Evolutionary conservation across 305 asterid species (phyloP).

Genomic region (Fraxinus xanthoxyloides): DNA sequence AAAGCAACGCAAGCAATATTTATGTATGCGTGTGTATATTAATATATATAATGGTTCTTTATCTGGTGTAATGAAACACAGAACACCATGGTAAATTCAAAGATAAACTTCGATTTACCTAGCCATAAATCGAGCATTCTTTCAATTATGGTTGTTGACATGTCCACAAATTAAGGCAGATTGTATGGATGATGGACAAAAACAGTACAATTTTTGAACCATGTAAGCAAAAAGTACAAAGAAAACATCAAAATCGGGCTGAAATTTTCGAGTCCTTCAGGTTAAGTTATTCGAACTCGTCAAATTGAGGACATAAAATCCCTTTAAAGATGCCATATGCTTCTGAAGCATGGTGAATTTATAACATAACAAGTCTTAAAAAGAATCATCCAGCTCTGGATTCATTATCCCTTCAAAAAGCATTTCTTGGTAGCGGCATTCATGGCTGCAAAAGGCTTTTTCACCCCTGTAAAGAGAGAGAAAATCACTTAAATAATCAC

Average conservation of each 20-base stretch:
- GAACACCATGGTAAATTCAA: no score
- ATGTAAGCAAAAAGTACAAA: neutral
- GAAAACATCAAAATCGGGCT: slow-evolving; percentile 13
- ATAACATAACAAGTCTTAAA: neutral
- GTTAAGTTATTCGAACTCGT: slow-evolving; percentile 18
- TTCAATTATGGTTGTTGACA: neutral
- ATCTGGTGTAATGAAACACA: neutral
- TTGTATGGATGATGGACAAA: neutral
- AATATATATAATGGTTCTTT: neutral
- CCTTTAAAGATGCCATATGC: slow-evolving; percentile 30
- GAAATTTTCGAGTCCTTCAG: neutral
- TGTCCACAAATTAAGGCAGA: neutral
- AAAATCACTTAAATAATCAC: neutral
- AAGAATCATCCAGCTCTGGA: slow-evolving; percentile 24
- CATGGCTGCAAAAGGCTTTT: slow-evolving; percentile 66
- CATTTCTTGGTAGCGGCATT: slow-evolving; percentile 68
- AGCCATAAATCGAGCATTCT: neutral
- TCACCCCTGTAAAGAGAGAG: slow-evolving; percentile 50
- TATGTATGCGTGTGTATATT: no score
- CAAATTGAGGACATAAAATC: slow-evolving; percentile 22
- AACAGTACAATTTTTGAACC: neutral
- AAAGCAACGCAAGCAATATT: neutral
- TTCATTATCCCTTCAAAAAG: slow-evolving; percentile 37
- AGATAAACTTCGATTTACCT: neutral
- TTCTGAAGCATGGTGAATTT: slow-evolving; percentile 17